Conservation (phyloP, 2,329 filamentous ascomycete species). For the Cytospora mali region DNA sequence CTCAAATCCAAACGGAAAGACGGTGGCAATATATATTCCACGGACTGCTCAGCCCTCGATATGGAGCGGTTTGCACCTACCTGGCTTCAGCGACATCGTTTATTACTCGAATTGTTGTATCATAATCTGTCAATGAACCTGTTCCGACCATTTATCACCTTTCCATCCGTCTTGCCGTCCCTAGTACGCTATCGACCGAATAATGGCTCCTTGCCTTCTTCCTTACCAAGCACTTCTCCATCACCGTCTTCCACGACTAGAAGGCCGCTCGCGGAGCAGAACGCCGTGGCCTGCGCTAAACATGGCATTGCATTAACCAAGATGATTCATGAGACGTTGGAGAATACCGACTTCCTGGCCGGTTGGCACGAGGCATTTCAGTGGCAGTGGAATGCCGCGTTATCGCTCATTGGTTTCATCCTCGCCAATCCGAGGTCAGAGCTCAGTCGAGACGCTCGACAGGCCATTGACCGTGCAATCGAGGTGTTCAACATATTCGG, state of each 20-base stretch:
- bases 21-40: slow-evolving; percentile 38
- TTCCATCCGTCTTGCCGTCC: slow-evolving; percentile 27
- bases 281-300: slow-evolving; percentile 36
- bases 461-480: slow-evolving; percentile 40
- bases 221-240: background rate
- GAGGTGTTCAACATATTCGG: slow-evolving; percentile 42
- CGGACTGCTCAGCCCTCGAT: slow-evolving; percentile 25
- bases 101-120: slow-evolving; percentile 45
- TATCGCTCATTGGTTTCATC: slow-evolving; percentile 45
- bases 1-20: slow-evolving; percentile 40
- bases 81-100: slow-evolving; percentile 46
- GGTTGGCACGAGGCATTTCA: slow-evolving; percentile 46
- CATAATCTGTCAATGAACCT: slow-evolving; percentile 42
- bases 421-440: slow-evolving; percentile 41
- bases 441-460: slow-evolving; percentile 36
- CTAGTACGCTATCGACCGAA: background rate
- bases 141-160: slow-evolving; percentile 45
- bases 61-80: slow-evolving; percentile 42
- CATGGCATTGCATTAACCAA: slow-evolving; percentile 42
- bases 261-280: slow-evolving; percentile 33
- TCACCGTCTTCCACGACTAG: background rate
- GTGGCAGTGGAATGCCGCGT: slow-evolving; percentile 47
- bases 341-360: slow-evolving; percentile 36
- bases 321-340: slow-evolving; percentile 41
- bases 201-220: background rate